Conservation (phyloP, 441 rosid genomes). For the Pelargonium myrrhifolium region DNA sequence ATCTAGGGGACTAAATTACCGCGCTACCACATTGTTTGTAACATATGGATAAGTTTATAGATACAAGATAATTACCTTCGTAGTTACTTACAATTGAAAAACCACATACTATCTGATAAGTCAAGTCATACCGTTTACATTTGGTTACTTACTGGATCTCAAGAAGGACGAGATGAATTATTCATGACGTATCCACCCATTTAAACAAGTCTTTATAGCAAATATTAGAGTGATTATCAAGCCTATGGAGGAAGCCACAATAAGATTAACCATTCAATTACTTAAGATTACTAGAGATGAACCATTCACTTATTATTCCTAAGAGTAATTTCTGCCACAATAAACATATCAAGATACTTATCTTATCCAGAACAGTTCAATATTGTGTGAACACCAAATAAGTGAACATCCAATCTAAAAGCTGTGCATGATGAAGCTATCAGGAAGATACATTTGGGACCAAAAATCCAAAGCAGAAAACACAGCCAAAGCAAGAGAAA, state of each 20-base stretch:
- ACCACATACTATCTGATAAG: too few relatives aligned
- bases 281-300: not conserved
- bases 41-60: too few relatives aligned
- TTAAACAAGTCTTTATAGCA: not conserved
- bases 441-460: not conserved
- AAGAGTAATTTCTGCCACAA: not conserved
- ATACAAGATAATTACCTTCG: too few relatives aligned
- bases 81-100: too few relatives aligned
- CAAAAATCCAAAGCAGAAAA: not conserved
- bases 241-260: not conserved
- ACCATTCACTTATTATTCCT: not conserved
- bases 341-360: not conserved
- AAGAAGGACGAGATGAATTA: not conserved
- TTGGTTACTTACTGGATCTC: not conserved
- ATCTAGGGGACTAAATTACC: not conserved
- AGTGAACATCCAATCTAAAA: not conserved
- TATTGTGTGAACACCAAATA: not conserved
- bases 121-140: too few relatives aligned
- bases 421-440: not conserved
- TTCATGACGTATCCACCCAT: not conserved
- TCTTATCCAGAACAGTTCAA: too few relatives aligned
- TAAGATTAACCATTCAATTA: not conserved
- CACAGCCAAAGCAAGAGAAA: too few relatives aligned
- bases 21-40: too few relatives aligned
- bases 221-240: not conserved